Evolutionary conservation across 495 filamentous ascomycete species (phyloP).

Genomic region (Staphylotrichum longicolle): DNA sequence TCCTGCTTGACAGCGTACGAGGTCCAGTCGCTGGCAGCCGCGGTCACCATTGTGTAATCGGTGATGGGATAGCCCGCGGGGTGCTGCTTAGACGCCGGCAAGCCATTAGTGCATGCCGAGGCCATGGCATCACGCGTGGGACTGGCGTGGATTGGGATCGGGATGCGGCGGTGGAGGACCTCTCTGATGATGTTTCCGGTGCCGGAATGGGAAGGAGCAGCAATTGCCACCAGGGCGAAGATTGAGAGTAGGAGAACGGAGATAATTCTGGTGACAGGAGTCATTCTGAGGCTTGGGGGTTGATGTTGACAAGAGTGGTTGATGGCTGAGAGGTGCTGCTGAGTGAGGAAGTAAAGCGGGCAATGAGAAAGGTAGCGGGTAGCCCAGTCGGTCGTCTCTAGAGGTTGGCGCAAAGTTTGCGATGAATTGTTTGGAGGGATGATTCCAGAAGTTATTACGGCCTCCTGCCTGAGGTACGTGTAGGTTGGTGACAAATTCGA

Average conservation of each 20-base stretch:
- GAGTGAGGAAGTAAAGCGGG: too few species aligned
- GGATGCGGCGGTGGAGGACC: not conserved
- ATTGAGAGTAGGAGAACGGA: slow-evolving; percentile 1
- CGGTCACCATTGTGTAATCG: slow-evolving; percentile 27
- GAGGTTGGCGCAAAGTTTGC: too few species aligned
- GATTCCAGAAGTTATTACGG: too few species aligned
- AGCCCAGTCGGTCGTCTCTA: too few species aligned
- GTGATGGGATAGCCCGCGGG: slow-evolving; percentile 20
- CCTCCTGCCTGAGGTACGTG: too few species aligned
- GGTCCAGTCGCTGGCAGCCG: slow-evolving; percentile 14
- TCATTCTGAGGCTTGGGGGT: slow-evolving; percentile 1
- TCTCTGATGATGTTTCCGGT: not conserved
- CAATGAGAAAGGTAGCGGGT: too few species aligned
- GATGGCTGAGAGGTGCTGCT: too few species aligned
- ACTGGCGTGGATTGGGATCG: not conserved
- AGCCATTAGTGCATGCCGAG: slow-evolving; percentile 25
- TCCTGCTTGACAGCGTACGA: slow-evolving; percentile 23
- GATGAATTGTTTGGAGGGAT: too few species aligned
- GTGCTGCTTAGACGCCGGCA: slow-evolving; percentile 21
- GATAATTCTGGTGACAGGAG: not conserved
- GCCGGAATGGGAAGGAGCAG: not conserved
- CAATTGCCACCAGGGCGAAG: slow-evolving; percentile 1
- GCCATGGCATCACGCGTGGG: slow-evolving; percentile 10
- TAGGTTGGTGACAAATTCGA: too few species aligned
- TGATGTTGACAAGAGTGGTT: not conserved